Evolutionary conservation across 805 yeast genomes (phyloP).

Genomic region (Pichia membranifaciens): DNA sequence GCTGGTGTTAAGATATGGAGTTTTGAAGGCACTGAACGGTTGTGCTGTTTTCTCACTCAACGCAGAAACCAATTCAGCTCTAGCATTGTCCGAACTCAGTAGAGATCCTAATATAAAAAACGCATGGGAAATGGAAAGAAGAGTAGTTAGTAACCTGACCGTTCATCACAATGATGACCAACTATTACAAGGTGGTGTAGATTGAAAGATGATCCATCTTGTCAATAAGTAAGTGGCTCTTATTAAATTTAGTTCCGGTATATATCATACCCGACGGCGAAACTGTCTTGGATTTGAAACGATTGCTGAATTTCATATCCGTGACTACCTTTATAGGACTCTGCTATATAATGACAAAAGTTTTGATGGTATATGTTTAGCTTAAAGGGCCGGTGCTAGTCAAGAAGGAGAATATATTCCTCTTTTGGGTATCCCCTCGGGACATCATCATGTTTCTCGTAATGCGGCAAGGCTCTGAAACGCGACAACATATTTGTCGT

Average conservation of each 20-base stretch:
- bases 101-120: conserved; percentile 1
- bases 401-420: too few species aligned
- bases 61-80: conserved; percentile 17
- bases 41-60: conserved; percentile 27
- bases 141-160: background rate
- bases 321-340: too few species aligned
- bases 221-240: background rate
- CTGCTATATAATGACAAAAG: too few species aligned
- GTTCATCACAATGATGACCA: background rate
- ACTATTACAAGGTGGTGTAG: background rate
- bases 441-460: too few species aligned
- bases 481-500: background rate
- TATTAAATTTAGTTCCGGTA: background rate
- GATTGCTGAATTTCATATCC: background rate
- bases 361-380: too few species aligned
- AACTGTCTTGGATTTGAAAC: background rate
- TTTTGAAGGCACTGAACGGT: conserved; percentile 39
- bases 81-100: background rate
- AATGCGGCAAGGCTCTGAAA: too few species aligned
- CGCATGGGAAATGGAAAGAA: background rate
- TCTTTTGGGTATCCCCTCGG: too few species aligned
- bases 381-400: too few species aligned
- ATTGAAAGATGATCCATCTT: background rate
- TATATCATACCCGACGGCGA: conserved; percentile 9
- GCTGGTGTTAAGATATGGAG: conserved; percentile 38